Conservation (phyloP, 2,329 filamentous ascomycete species). For the Colletotrichum australisinense region DNA sequence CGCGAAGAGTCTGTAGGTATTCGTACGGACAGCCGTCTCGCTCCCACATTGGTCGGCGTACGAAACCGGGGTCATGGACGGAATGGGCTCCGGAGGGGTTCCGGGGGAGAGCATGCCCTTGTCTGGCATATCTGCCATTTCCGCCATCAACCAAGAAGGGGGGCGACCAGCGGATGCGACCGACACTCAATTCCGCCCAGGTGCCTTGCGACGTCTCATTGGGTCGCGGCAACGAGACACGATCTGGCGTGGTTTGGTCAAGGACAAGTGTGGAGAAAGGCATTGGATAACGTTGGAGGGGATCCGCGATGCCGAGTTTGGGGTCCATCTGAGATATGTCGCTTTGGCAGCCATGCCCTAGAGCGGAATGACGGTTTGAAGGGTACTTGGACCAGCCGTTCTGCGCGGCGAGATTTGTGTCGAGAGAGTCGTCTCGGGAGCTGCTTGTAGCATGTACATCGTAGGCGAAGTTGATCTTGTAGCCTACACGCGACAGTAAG, state of each 20-base stretch:
- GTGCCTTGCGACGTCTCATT: not conserved
- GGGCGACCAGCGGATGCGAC: constrained; percentile 6
- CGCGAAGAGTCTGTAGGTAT: not conserved
- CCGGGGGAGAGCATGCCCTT: not conserved
- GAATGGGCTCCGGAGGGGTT: constrained; percentile 14
- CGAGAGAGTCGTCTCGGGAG: not conserved
- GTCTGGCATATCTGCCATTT: not conserved
- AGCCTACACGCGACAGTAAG: not conserved
- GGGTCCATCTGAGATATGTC: not conserved
- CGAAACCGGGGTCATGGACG: constrained; percentile 20
- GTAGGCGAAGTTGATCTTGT: not conserved
- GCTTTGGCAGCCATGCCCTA: constrained; percentile 2
- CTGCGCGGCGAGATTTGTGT: not conserved
- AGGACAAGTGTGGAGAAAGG: constrained; percentile 3
- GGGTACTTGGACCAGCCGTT: not conserved
- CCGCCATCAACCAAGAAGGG: not conserved
- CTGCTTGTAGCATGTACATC: not conserved
- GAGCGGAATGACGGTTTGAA: constrained; percentile 3
- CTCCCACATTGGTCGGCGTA: constrained; percentile 21
- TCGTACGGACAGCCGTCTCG: not conserved
- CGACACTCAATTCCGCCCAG: constrained; percentile 19
- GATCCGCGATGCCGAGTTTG: constrained; percentile 12
- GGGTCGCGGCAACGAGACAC: not conserved
- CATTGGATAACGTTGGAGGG: constrained; percentile 23
- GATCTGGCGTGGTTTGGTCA: constrained; percentile 10